Evolutionary conservation across 202 grass and related monocot genomes (phyloP), one percentile per base, ranked within the genome.

Genomic region (Miscanthus sacchariflorus): DNA sequence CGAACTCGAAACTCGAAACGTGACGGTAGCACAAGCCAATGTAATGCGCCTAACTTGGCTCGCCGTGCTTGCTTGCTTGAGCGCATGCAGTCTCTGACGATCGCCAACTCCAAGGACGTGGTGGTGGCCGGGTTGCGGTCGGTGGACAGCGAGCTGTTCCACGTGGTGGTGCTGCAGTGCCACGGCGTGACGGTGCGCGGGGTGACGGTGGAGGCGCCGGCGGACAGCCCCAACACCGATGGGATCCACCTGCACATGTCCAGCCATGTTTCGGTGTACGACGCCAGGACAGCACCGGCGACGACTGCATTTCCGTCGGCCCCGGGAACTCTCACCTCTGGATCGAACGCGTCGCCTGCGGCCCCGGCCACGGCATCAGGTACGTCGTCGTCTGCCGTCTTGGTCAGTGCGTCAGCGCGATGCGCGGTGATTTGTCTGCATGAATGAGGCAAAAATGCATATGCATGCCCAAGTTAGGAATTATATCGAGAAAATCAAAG

Each of bases 361-460:
- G 96, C 25, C 96, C 96, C 2, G 96, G 96, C 8, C 96, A 98
- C 28, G 96, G 96, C 79, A 98, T 98, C 77, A 98, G 96, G 96
- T 94, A 28, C 73, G 24, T 54, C 33, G 42, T 1, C 27, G 30
- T 12, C 40, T 15, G 18, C 11, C 40, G 21, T 45, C 70, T 9
- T 14, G 17, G 33, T 19, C 56, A 17, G 45, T 18, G 28, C 81
- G 38, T 35, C 52, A 30, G 50, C 72, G 24, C 7, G 72, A 49
- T 44, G 25, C 25, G 25, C 13, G 79, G 79, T 45, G 45, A 21
- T 65, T 48, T 77, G 21, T 65, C 56, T 85, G 61, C 83, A 9
- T 17, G 83, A 49, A 70, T 40, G 4, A 28, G 44, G 14, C 44
- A 13, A 7, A n/a, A 19, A 7, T 58, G n/a, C n/a, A n/a, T n/a